Evolutionary conservation across 2,329 filamentous ascomycete species (phyloP).

Genomic region (Venturia oleaginea): DNA sequence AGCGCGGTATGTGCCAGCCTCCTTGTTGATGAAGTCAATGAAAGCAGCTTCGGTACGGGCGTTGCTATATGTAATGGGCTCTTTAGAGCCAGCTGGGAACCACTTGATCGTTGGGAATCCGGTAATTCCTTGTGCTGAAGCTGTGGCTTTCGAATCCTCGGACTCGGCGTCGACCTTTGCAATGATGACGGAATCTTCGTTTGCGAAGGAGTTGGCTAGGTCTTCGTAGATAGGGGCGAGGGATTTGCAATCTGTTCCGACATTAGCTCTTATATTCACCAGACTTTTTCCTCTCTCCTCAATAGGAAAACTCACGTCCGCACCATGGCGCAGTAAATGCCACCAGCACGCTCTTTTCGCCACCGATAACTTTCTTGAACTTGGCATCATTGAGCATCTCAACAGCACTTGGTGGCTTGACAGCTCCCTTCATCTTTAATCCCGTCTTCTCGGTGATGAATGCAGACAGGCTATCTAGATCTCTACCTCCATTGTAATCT

Average conservation of each 20-base stretch:
- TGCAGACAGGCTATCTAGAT: conserved; percentile 71
- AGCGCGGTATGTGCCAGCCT: conserved; percentile 78
- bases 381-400: conserved; percentile 69
- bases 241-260: conserved; percentile 76
- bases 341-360: conserved; percentile 83
- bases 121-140: conserved; percentile 65
- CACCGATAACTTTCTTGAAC: conserved; percentile 70
- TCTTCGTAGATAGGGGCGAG: conserved; percentile 87
- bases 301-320: conserved; percentile 62
- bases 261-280: conserved; percentile 6
- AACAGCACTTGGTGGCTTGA: conserved; percentile 63
- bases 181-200: conserved; percentile 70
- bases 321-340: conserved; percentile 99
- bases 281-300: background rate
- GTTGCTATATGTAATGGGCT: conserved; percentile 61
- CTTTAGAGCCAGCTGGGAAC: conserved; percentile 77
- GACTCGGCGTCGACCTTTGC: conserved; percentile 95
- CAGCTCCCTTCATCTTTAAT: conserved; percentile 67
- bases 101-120: conserved; percentile 97
- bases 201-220: conserved; percentile 70
- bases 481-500: conserved; percentile 80
- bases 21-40: conserved; percentile 74
- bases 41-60: conserved; percentile 70
- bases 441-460: conserved; percentile 87
- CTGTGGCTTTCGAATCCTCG: conserved; percentile 70